A percentile compares a stretch with the other conserved stretches of the same genome.
Evolutionary conservation across 2,329 filamentous ascomycete genomes (phyloP).

Genomic region (Gaeumannomyces tritici): DNA sequence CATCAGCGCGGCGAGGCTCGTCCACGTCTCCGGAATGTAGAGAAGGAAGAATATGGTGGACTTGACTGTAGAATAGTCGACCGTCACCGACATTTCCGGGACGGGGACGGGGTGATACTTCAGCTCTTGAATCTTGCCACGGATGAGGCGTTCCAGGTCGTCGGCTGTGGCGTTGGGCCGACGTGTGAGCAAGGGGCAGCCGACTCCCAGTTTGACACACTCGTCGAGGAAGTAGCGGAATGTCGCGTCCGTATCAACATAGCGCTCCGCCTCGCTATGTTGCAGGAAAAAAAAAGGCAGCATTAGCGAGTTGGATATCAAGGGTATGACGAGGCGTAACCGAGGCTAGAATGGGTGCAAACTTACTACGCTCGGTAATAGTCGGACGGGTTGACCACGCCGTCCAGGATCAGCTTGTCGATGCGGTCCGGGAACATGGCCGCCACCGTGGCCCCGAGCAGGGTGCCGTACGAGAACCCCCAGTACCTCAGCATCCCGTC

Average conservation of each 20-base stretch:
- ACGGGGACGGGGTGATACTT: slow-evolving; percentile 14
- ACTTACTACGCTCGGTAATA: slow-evolving; percentile 3
- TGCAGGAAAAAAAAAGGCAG: neutral
- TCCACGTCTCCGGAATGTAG: slow-evolving; percentile 10
- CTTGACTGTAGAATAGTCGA: slow-evolving; percentile 15
- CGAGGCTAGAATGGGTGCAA: neutral
- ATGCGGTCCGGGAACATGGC: slow-evolving; percentile 25
- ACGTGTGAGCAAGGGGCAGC: slow-evolving; percentile 15
- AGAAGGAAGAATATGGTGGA: slow-evolving; percentile 11
- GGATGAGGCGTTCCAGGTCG: slow-evolving; percentile 15
- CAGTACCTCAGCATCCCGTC: slow-evolving; percentile 29
- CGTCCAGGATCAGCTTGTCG: slow-evolving; percentile 3
- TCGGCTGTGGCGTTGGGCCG: slow-evolving; percentile 12
- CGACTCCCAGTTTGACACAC: slow-evolving; percentile 14
- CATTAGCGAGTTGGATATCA: too few relatives aligned
- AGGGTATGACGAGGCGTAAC: too few relatives aligned
- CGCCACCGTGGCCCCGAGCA: slow-evolving; percentile 25
- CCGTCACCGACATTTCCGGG: slow-evolving; percentile 5
- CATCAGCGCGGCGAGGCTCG: slow-evolving; percentile 2
- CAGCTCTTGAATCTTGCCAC: slow-evolving; percentile 12
- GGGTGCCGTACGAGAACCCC: slow-evolving; percentile 29
- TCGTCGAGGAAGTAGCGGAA: slow-evolving; percentile 16
- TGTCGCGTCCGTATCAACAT: slow-evolving; percentile 11
- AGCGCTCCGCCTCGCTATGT: neutral
- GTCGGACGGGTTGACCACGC: slow-evolving; percentile 3